A percentile compares a stretch with the other conserved stretches of the same genome.
phyloP scores from a whole-genome alignment of 208 protist species.

The Leishmania tropica region DNA sequence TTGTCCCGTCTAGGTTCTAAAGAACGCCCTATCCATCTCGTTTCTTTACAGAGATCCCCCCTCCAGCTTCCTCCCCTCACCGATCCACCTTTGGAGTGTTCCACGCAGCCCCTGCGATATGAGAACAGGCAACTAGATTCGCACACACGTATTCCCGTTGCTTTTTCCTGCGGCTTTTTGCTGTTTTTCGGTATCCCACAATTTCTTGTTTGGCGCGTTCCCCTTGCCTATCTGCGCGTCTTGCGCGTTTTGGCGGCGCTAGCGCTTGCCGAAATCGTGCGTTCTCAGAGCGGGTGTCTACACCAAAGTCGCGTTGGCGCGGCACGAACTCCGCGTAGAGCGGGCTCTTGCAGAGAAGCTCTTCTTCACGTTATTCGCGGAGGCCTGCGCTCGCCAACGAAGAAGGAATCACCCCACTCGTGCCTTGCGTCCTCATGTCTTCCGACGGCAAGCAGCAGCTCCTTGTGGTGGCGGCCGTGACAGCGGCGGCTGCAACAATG shows the following conservation, averaged over 20 bases:
- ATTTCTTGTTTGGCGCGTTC: neutral
- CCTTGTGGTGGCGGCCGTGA: slow-evolving; percentile 26
- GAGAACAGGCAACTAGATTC: neutral
- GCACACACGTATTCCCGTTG: neutral
- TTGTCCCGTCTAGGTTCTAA: neutral
- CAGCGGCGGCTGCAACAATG: slow-evolving; percentile 15
- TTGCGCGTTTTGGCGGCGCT: neutral
- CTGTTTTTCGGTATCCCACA: slow-evolving; percentile 5
- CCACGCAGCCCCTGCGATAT: neutral
- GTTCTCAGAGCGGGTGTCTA: too few relatives aligned
- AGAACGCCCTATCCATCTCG: neutral
- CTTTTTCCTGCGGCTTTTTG: neutral
- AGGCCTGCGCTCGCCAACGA: neutral
- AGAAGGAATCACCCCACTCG: neutral
- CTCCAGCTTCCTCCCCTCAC: neutral
- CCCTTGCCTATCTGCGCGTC: neutral
- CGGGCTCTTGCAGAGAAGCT: neutral
- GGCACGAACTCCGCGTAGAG: neutral
- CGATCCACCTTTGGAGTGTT: neutral
- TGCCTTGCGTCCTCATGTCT: slow-evolving; percentile 7
- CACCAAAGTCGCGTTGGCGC: neutral
- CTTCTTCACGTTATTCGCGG: neutral
- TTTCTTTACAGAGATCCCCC: neutral
- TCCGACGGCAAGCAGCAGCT: slow-evolving; percentile 14
- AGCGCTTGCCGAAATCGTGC: neutral